Percentiles rank a stretch among this genome's conserved stretches.
Conservation (phyloP, 1,139 yeast genomes). For the Scheffersomyces illinoinensis region DNA sequence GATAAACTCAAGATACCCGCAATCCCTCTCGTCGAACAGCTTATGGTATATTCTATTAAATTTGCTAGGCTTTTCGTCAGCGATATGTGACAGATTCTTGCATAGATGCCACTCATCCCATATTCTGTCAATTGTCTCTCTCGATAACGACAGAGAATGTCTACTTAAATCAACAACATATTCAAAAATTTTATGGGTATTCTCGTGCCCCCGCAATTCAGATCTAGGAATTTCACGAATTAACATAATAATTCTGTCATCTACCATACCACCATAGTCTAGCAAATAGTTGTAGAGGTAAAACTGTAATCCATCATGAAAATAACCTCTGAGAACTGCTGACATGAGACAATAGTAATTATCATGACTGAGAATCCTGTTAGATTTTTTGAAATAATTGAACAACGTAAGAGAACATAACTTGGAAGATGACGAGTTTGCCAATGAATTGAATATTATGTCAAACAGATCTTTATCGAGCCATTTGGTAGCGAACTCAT, state of each 20-base stretch:
- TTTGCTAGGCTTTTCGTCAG: conserved; percentile 2
- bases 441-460: conserved; percentile 29
- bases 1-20: conserved; percentile 16
- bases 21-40: conserved; percentile 28
- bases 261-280: conserved; percentile 15
- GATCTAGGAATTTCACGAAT: conserved; percentile 16
- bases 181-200: conserved; percentile 6
- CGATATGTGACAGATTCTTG: conserved; percentile 1
- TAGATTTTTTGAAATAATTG: conserved; percentile 17
- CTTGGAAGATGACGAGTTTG: conserved; percentile 31
- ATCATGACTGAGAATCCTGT: neutral
- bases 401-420: conserved; percentile 26
- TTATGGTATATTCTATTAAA: conserved; percentile 21
- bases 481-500: conserved; percentile 19
- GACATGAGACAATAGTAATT: conserved; percentile 20
- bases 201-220: conserved; percentile 8
- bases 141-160: conserved; percentile 2
- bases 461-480: conserved; percentile 32
- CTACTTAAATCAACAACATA: conserved; percentile 3
- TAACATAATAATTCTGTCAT: conserved; percentile 10
- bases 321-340: conserved; percentile 26
- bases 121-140: conserved; percentile 10
- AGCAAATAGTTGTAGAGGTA: conserved; percentile 26
- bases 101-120: conserved; percentile 14
- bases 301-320: conserved; percentile 27